Conservation (phyloP, 345 rosid species). For the Hirschfeldia incana region DNA sequence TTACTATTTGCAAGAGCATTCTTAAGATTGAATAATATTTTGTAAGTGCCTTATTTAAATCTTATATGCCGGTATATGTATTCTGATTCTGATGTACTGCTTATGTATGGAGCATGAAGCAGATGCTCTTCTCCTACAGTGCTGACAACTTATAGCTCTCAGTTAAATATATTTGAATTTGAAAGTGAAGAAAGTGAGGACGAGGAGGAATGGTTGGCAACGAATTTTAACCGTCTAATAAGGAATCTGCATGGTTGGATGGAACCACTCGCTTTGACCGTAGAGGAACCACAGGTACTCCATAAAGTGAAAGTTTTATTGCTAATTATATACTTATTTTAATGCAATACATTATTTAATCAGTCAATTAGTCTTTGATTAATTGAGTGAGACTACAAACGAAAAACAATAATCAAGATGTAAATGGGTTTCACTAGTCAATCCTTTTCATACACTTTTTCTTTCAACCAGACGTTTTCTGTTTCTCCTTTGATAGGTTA, state of each 20-base stretch:
- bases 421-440: slow-evolving; percentile 21
- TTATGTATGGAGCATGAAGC: slow-evolving; percentile 20
- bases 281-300: slow-evolving; percentile 28
- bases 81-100: slow-evolving; percentile 11
- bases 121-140: slow-evolving; percentile 23
- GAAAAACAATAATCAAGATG: slow-evolving; percentile 6
- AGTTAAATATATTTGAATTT: slow-evolving; percentile 19
- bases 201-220: slow-evolving; percentile 25
- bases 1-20: not conserved
- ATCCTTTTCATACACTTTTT: slow-evolving; percentile 23
- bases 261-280: slow-evolving; percentile 36
- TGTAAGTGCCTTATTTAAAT: not conserved
- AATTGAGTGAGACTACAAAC: slow-evolving; percentile 17
- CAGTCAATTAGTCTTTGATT: slow-evolving; percentile 5
- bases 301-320: slow-evolving; percentile 18
- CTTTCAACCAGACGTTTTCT: slow-evolving; percentile 9
- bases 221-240: slow-evolving; percentile 34
- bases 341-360: not conserved
- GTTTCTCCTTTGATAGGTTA: slow-evolving; percentile 11
- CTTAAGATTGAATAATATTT: not conserved
- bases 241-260: slow-evolving; percentile 40
- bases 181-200: slow-evolving; percentile 12
- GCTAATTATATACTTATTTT: slow-evolving; percentile 5
- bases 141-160: slow-evolving; percentile 14
- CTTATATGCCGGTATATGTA: not conserved